These are phyloP conservation scores for Pleurotus sapidus DNA, from an alignment of 768 basidiomycete species.

Conservation along the genomic window DNA sequence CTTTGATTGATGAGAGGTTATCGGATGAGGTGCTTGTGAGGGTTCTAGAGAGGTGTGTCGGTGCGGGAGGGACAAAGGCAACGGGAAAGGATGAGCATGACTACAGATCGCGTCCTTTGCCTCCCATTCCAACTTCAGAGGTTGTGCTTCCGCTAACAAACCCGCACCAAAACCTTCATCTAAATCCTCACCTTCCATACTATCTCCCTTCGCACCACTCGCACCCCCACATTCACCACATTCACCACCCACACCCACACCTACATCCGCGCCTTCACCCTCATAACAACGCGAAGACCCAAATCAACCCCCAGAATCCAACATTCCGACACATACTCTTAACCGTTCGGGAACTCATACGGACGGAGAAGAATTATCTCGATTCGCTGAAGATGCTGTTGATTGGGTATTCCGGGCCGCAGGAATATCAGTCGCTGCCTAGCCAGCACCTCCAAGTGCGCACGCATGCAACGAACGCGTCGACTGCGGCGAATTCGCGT, in stretches of 20 bases:
- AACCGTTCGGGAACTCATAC: constrained; percentile 24
- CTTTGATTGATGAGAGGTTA: constrained; percentile 35
- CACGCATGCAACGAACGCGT: background rate
- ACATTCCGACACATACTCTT: constrained; percentile 22
- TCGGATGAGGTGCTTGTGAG: constrained; percentile 34
- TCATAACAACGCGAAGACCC: background rate
- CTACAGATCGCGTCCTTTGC: constrained; percentile 14
- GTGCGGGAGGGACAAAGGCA: background rate
- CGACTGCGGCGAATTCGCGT: too few relatives aligned
- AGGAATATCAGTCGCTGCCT: background rate
- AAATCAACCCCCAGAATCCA: background rate
- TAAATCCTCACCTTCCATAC: too few relatives aligned
- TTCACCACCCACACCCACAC: background rate
- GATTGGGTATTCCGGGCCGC: background rate
- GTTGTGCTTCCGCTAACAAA: too few relatives aligned
- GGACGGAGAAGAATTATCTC: constrained; percentile 17
- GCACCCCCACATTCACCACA: background rate
- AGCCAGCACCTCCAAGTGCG: background rate
- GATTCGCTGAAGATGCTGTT: constrained; percentile 12
- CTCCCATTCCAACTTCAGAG: background rate
- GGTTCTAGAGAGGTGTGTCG: constrained; percentile 24
- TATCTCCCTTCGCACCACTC: background rate
- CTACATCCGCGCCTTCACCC: background rate
- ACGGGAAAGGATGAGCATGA: background rate
- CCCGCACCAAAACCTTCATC: too few relatives aligned